Evolutionary conservation across 2,329 filamentous ascomycete species (phyloP), one percentile per base, ranked within the genome.

Genomic region (Aschersonia sp.): DNA sequence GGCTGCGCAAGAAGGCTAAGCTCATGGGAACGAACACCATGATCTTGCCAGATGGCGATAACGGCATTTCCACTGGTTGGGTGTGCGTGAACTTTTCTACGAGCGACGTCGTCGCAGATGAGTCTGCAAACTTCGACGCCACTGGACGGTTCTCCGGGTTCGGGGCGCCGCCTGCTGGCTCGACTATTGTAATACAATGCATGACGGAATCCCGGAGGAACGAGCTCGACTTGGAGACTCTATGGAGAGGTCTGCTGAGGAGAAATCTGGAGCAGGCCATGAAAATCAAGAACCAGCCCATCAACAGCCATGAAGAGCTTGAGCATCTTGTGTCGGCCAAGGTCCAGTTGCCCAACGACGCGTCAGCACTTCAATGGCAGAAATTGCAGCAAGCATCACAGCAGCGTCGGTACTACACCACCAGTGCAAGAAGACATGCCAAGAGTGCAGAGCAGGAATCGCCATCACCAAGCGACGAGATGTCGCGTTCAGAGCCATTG

Each of bases 11-110:
- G 61, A 82, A 84, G 56, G 85, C 88, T 32, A 88, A 87, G 62
- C 70, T 96, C 51, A 69, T 94, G 55, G 88, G 85, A 10, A 84
- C 77, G 50, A 80, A 80, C 2, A 77, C 79, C 0, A 79, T 80
- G n/a, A 73, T 76, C 44, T 71, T 78, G 5, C 77, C 78, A 9
- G 75, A 75, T 45, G 69, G 75, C 1, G 89, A 95, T 56, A 87
- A 96, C 59, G 91, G 89, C 2, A 85, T 95, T 47, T 82, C 84
- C 9, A 96, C 91, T 1, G 89, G 89, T 7, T 98, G 92, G 92
- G 84, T 98, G 28, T 98, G 92, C 64, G 85, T 97, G 51, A 94
- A 95, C 60, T 76, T 92, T 7, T 87, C 86, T 4, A 77, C 77
- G 12, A 73, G 88, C 1, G 77, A 83, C 43, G 74, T 76, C 29